Base-by-base conservation (phyloP, 495 filamentous ascomycete genomes). In the Penicillium coprophilum region DNA sequence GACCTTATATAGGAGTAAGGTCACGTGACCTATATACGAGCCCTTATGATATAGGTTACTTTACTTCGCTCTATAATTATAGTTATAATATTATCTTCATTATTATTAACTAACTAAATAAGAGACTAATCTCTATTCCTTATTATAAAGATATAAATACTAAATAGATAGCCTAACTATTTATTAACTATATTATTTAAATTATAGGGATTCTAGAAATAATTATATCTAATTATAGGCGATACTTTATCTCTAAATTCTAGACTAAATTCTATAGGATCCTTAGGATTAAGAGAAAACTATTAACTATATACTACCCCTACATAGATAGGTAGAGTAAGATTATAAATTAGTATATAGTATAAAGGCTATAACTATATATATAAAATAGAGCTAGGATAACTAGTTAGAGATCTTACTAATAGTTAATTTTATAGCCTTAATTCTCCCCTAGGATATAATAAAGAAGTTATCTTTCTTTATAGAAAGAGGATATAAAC, bases 161-260 rank as follows among this genome's bases (percentile, higher is more conserved):
- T 15, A 40, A 40, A n/a, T 0, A 19, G n/a, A 19, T 19, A 4
- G 38, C 38, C 0, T 5, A n/a, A 9, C 13, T 40, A 19, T 40
- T 40, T 11, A 10, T 40, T 7, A 11, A 40, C 10, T 2, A 40
- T 40, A 5, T 19, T 5, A 24, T 24, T 24, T 5, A 5, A 1
- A 17, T 6, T 2, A 10, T 7, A n/a, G 38, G 38, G 1, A 6
- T 40, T 0, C 38, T 11, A 9, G 38, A 40, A 4, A 6, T 2
- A 2, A 40, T 20, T 4, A 23, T 49, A 24, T 31, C 46, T 1
- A n/a, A 49, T 11, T 23, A 49, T n/a, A 50, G 46, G 44, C 49
- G 30, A 23, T 21, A 46, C 24, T 44, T 54, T 36, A 34, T 61
- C 50, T 50, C 53, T 43, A 20, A 50, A 30, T 53, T 55, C 54